Evolutionary conservation across 352 stramenopile species (phyloP).

Genomic region (Elongisporangium prolatum): DNA sequence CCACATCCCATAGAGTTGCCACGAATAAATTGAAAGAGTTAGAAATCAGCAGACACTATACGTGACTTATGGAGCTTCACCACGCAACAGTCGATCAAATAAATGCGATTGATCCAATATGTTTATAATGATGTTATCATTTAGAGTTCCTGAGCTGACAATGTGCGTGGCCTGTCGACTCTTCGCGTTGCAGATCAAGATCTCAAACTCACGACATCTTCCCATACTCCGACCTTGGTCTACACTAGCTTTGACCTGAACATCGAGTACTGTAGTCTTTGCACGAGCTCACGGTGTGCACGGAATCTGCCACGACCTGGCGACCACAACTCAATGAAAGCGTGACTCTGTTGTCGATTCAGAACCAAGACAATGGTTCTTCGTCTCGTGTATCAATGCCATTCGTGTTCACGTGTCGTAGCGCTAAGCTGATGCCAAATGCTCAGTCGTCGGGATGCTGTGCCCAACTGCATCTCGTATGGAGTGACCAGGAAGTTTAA

Average conservation of each 20-base stretch:
- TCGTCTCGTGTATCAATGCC: not conserved
- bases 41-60: too few relatives aligned
- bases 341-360: not conserved
- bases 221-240: not conserved
- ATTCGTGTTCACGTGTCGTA: not conserved
- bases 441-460: too few relatives aligned
- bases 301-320: not conserved
- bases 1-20: too few relatives aligned
- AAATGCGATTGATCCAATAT: too few relatives aligned
- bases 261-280: not conserved
- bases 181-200: not conserved
- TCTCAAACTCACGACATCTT: not conserved
- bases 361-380: not conserved
- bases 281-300: not conserved
- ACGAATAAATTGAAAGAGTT: too few relatives aligned
- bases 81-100: too few relatives aligned
- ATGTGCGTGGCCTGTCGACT: not conserved
- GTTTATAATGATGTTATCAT: too few relatives aligned
- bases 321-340: not conserved
- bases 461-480: not conserved
- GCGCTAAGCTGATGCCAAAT: too few relatives aligned
- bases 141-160: too few relatives aligned
- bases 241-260: not conserved
- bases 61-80: too few relatives aligned
- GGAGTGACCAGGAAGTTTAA: not conserved